These are phyloP conservation scores for Arachis monticola DNA, from an alignment of 331 rosid species.

Conservation along the genomic window DNA sequence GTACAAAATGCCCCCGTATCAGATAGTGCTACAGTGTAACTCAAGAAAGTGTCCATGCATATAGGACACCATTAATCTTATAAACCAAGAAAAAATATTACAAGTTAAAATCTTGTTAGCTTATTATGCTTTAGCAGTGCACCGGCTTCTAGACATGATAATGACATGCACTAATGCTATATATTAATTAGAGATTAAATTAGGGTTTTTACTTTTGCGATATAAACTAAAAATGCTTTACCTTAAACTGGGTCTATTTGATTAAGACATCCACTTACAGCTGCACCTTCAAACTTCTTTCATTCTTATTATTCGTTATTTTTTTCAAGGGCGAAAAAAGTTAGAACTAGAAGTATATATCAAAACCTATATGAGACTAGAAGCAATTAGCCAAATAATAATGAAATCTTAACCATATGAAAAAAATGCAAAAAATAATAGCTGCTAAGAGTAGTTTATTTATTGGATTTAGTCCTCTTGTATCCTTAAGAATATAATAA, in stretches of 20 bases:
- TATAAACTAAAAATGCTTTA: slow-evolving; percentile 8
- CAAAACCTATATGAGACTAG: not conserved
- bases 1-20: too few relatives aligned
- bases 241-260: slow-evolving; percentile 24
- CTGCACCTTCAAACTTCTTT: slow-evolving; percentile 5
- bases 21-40: too few relatives aligned
- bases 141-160: slow-evolving; percentile 36
- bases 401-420: too few relatives aligned
- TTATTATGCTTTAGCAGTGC: slow-evolving; percentile 28
- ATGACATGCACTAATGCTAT: slow-evolving; percentile 39
- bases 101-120: not conserved
- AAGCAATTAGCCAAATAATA: too few relatives aligned
- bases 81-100: not conserved
- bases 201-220: slow-evolving; percentile 22
- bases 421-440: too few relatives aligned
- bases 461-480: too few relatives aligned
- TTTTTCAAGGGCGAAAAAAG: too few relatives aligned
- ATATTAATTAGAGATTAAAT: too few relatives aligned
- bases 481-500: too few relatives aligned
- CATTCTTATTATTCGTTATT: not conserved
- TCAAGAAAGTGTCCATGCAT: too few relatives aligned
- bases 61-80: not conserved
- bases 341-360: not conserved
- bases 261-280: slow-evolving; percentile 35
- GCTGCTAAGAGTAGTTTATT: too few relatives aligned